Base-by-base conservation (phyloP, 2,329 filamentous ascomycete genomes). In the Corynespora cassiicola region DNA sequence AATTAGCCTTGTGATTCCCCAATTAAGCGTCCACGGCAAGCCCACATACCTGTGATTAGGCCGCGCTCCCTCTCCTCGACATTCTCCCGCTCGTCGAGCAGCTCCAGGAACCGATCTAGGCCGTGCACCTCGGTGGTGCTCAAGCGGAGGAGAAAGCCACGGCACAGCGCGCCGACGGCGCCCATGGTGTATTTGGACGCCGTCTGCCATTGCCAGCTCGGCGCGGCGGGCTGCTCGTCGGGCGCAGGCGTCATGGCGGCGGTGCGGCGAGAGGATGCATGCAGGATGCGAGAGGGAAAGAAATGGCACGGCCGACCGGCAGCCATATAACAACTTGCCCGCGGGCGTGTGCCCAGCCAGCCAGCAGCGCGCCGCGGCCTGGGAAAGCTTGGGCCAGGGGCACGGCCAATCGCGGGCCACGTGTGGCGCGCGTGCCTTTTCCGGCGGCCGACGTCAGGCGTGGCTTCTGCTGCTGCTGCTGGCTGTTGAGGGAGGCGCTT, bases 71-170 rank as follows among this genome's bases (percentile, higher is more conserved):
- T 82, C 33, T 76, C 77, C 26, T 80, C 77, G 3, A 82, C 73
- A 65, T 91, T 79, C 52, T 78, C 76, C 45, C 92, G 81, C 52
- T 80, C 78, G 56, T 96, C 90, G 23, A 97, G 72, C 4, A 92
- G 72, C 32, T 83, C 75, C 22, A 94, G 72, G 50, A 99, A 94
- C 8, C 77, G 72, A 31, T 90, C 83, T 45, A 95, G 73, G 1
- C 92, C 92, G 55, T 84, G 78, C 5, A 88, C 82, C 65, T 96
- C 85, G 30, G 90, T 84, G 17, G 76, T 79, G 66, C 87, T 95
- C 47, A 92, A 68, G 0, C 81, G 82, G 51, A 84, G 86, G 27
- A 96, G 71, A 62, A 97, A 96, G 2, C 74, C 77, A 45, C 88
- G 82, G 39, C 83, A 89, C 6, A 95, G 52, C 18, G 84, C 70